Evolutionary conservation across 768 basidiomycete species (phyloP), one percentile per base, ranked within the genome.

Genomic region (Auricularia sp.): DNA sequence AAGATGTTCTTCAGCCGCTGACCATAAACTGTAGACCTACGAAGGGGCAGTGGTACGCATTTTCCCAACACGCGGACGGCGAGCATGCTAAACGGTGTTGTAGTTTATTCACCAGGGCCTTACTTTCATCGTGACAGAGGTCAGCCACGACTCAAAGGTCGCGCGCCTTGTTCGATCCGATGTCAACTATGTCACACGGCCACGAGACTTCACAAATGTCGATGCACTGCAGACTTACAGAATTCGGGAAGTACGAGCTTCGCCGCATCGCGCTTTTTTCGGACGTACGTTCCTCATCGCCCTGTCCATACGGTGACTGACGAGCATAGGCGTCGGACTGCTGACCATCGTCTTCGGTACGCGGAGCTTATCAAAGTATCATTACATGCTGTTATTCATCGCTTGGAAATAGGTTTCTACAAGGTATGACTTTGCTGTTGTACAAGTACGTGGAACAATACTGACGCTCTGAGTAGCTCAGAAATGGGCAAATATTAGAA

Each of bases 101-200:
- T 62, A 92, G 88, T 96, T 91, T 74, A 85, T 95, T 75, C 92
- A 94, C 70, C 93, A 94, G 77, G 93, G 94, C 3, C 68, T 86
- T 66, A 85, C 90, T 0, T 94, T 85, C 72, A 79, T 94, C 54
- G 92, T 91, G 67, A 83, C 82, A 72, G 89, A 93, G 73, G 80
- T 95, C 63, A 88, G 83, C 68, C 94, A 95, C 69, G 92, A 94
- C 70, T 74, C 81, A 3, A 88, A 83, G 71, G 77, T 85, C 63
- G 93, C 89, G 1, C 86, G 81, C 72, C 81, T 92, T 18, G 71
- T 86, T 4, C 81, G 83, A 62, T 82, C 86, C n/a, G 88, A 92
- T 66, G 88, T 94, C 67, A 90, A 89, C 67, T 95, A 90, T 85
- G 83, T 85, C 63, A 96, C 94, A 11, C 82, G 80, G 37, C 88